Conservation (phyloP, 2,329 filamentous ascomycete species). For the Alternaria sp. region DNA sequence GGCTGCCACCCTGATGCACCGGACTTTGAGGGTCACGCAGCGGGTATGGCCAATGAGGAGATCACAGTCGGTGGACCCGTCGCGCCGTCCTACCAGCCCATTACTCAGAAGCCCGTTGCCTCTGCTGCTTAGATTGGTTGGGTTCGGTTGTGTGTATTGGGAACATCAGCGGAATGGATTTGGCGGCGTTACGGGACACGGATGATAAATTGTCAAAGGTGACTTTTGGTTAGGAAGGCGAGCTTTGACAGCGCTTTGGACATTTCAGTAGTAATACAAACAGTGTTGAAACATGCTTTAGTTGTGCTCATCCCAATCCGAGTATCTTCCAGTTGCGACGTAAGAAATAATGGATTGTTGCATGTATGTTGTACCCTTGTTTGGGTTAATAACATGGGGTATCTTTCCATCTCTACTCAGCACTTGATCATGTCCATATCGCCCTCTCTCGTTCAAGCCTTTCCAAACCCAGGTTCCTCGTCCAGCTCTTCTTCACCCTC, state of each 20-base stretch:
- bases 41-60: constrained; percentile 38
- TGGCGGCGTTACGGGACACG: not conserved
- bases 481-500: constrained; percentile 23
- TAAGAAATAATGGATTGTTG: not conserved
- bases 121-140: constrained; percentile 35
- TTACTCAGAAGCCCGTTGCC: constrained; percentile 42
- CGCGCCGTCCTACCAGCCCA: constrained; percentile 45
- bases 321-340: too few relatives aligned
- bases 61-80: constrained; percentile 41
- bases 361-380: not conserved
- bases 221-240: not conserved
- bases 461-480: constrained; percentile 43
- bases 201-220: not conserved
- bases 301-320: not conserved
- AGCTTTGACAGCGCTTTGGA: not conserved
- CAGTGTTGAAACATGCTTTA: not conserved
- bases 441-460: constrained; percentile 25
- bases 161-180: not conserved
- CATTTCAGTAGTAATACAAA: constrained; percentile 1
- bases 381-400: not conserved
- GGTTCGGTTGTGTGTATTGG: not conserved
- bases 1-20: constrained; percentile 69
- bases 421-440: not conserved
- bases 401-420: not conserved
- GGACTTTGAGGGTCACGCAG: constrained; percentile 45